phyloP scores from a whole-genome alignment of 495 filamentous ascomycete species.

The Apiosordaria backusii region DNA sequence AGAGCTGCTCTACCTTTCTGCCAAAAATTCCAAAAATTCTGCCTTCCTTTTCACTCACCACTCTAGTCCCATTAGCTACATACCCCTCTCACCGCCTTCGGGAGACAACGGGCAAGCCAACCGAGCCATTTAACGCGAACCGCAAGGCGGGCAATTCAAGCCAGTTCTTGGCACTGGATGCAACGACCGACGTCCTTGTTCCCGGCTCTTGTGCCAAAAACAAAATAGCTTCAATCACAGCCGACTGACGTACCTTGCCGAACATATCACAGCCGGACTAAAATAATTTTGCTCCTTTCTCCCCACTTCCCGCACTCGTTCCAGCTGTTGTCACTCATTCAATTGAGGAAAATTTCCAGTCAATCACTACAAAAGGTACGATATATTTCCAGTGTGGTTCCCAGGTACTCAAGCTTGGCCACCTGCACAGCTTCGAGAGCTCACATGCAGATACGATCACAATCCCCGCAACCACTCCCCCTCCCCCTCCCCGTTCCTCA shows the following conservation, averaged over 20 bases:
- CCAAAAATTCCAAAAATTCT: conserved; percentile 38
- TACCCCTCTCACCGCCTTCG: conserved; percentile 38
- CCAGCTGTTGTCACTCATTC: not conserved
- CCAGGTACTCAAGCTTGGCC: not conserved
- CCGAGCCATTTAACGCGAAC: conserved; percentile 18
- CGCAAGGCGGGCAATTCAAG: not conserved
- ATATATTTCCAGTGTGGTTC: too few species aligned
- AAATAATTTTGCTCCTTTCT: not conserved
- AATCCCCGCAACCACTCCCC: not conserved
- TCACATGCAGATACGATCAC: not conserved
- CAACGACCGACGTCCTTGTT: conserved; percentile 11
- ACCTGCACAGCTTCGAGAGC: not conserved
- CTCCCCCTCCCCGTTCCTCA: not conserved
- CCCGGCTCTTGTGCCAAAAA: not conserved
- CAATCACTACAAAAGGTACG: too few species aligned
- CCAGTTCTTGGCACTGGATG: conserved; percentile 25
- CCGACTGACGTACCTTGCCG: conserved; percentile 1
- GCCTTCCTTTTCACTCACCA: conserved; percentile 23
- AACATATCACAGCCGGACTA: not conserved
- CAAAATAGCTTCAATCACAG: conserved; percentile 20
- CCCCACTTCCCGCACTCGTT: not conserved
- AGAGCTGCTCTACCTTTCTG: conserved; percentile 8
- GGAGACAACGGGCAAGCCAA: conserved; percentile 27
- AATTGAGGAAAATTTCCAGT: not conserved
- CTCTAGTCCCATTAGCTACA: not conserved